phyloP scores from a whole-genome alignment of 345 rosid genomes.

The Citrus inodora region DNA sequence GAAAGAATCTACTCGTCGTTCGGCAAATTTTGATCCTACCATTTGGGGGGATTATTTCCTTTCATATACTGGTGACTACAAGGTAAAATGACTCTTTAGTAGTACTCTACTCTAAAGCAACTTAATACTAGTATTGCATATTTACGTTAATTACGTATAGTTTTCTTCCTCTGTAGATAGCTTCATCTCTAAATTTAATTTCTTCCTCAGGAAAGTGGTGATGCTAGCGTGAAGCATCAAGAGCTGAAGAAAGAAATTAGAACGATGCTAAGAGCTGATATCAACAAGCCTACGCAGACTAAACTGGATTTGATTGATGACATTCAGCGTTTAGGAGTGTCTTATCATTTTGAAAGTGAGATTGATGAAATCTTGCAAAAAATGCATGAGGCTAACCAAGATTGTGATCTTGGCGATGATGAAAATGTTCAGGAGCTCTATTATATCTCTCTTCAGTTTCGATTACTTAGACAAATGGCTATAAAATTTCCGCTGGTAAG shows the following conservation, averaged over 20 bases:
- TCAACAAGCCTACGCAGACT: background rate
- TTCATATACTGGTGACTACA: background rate
- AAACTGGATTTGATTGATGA: conserved; percentile 25
- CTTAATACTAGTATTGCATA: no score
- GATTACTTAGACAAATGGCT: no score
- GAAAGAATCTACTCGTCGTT: background rate
- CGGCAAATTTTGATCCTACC: background rate
- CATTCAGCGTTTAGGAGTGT: conserved; percentile 20
- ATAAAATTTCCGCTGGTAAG: no score
- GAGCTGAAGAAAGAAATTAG: background rate
- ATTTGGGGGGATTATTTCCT: background rate
- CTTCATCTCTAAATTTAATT: background rate
- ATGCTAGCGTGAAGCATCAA: background rate
- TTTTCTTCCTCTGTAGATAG: no score
- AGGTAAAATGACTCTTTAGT: background rate
- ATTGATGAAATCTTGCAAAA: no score
- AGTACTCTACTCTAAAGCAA: no score
- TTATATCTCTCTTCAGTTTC: no score
- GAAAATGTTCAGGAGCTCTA: no score
- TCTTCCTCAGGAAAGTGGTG: background rate
- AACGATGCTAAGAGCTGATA: background rate
- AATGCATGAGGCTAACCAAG: no score
- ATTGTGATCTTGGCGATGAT: no score
- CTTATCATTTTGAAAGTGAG: no score
- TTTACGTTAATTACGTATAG: no score